phyloP scores from a whole-genome alignment of 768 basidiomycete genomes.

The Gymnopilus junonius region DNA sequence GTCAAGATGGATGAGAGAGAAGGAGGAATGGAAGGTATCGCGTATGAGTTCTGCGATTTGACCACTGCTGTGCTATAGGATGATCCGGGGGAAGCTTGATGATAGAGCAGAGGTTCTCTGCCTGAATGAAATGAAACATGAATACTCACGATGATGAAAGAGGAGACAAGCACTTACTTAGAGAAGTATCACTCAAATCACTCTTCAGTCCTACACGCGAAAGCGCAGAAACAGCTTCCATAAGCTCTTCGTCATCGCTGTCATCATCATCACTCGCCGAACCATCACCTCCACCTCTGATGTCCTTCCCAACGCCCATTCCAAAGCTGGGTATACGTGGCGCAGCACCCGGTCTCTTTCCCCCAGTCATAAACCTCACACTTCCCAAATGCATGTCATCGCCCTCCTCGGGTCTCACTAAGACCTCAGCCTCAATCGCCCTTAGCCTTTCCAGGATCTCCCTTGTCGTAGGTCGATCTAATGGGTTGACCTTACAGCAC shows the following conservation, averaged over 20 bases:
- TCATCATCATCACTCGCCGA: conserved; percentile 51
- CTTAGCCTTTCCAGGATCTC: conserved; percentile 80
- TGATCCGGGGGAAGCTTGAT: conserved; percentile 40
- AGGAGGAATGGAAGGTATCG: conserved; percentile 73
- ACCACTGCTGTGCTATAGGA: conserved; percentile 77
- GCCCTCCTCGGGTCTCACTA: conserved; percentile 63
- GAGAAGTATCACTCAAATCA: conserved; percentile 47
- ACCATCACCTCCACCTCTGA: conserved; percentile 37
- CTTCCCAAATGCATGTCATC: conserved; percentile 84
- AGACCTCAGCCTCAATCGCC: conserved; percentile 83
- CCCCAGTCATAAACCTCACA: conserved; percentile 78
- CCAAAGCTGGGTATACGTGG: conserved; percentile 92
- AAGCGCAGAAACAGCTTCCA: conserved; percentile 60
- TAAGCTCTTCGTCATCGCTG: conserved; percentile 73
- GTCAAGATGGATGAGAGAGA: conserved; percentile 76
- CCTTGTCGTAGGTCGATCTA: conserved; percentile 73
- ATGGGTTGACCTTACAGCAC: conserved; percentile 71
- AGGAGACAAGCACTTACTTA: conserved; percentile 31
- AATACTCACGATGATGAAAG: not conserved
- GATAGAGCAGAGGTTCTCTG: conserved; percentile 58
- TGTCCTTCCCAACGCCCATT: conserved; percentile 65
- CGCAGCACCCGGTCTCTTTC: conserved; percentile 57
- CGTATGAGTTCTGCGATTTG: conserved; percentile 44
- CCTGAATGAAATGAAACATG: conserved; percentile 36
- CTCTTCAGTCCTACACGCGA: conserved; percentile 55